Evolutionary conservation across 1,139 yeast species (phyloP).

Genomic region (Nadsonia commutata): DNA sequence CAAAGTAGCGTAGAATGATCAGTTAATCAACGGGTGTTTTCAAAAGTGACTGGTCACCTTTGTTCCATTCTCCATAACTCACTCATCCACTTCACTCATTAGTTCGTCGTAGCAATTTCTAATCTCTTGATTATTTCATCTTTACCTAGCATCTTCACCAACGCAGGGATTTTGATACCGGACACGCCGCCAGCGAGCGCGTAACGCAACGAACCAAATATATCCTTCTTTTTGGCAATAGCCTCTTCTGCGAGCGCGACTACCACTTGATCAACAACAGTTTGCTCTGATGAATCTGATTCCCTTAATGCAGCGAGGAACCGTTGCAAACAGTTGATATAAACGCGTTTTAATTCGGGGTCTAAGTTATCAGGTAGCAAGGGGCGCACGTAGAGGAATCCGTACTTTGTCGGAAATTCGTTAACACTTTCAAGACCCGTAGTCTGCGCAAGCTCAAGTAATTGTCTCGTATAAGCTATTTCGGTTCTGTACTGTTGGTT

Average conservation of each 20-base stretch:
- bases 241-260: background rate
- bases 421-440: background rate
- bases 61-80: no score
- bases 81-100: no score
- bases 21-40: no score
- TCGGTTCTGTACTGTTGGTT: background rate
- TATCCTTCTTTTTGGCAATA: conserved; percentile 16
- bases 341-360: background rate
- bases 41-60: no score
- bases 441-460: background rate
- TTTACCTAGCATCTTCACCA: conserved; percentile 42
- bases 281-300: background rate
- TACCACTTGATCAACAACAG: background rate
- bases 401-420: background rate
- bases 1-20: no score
- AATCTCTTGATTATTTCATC: conserved; percentile 16
- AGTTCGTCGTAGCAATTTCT: background rate
- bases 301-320: background rate
- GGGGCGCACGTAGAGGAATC: background rate
- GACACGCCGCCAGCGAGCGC: conserved; percentile 59
- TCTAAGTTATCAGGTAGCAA: background rate
- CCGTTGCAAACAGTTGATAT: background rate
- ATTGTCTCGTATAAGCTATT: background rate
- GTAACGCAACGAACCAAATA: conserved; percentile 49
- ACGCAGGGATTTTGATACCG: conserved; percentile 52